Conservation (phyloP, 192 early-diverging fungal genomes). For the Geranomyces variabilis region DNA sequence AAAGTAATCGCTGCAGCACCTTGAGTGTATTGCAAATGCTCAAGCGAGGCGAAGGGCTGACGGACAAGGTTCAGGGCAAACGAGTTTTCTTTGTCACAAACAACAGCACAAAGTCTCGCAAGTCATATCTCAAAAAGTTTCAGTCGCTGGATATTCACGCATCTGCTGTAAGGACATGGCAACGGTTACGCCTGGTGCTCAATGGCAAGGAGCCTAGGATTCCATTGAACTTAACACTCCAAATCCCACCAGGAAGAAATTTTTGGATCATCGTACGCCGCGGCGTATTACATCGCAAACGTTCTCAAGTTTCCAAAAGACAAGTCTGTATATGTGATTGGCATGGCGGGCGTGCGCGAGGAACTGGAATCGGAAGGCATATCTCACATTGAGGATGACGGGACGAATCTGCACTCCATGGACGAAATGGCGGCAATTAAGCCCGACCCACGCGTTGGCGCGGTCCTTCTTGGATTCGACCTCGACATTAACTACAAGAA, state of each 20-base stretch:
- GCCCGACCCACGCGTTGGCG: constrained; percentile 73
- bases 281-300: constrained; percentile 88
- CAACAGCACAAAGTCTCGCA: constrained; percentile 90
- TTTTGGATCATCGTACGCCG: constrained; percentile 89
- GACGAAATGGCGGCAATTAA: constrained; percentile 60
- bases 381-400: constrained; percentile 43
- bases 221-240: too few species aligned
- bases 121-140: constrained; percentile 83
- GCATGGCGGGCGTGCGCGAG: constrained; percentile 82
- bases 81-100: constrained; percentile 96
- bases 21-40: background rate
- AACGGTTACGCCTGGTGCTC: too few species aligned
- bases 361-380: constrained; percentile 87
- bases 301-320: constrained; percentile 78
- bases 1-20: constrained; percentile 3
- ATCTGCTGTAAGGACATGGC: constrained; percentile 54
- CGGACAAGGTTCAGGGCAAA: constrained; percentile 61
- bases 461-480: constrained; percentile 94
- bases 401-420: constrained; percentile 52
- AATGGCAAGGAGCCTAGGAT: background rate
- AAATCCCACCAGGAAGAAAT: constrained; percentile 74
- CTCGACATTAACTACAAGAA: constrained; percentile 91
- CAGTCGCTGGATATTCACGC: constrained; percentile 78
- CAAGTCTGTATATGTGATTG: constrained; percentile 92
- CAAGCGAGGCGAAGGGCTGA: background rate